These are phyloP conservation scores for Actinomortierella wolfii DNA, from an alignment of 371 early-diverging fungal species.

Conservation along the genomic window DNA sequence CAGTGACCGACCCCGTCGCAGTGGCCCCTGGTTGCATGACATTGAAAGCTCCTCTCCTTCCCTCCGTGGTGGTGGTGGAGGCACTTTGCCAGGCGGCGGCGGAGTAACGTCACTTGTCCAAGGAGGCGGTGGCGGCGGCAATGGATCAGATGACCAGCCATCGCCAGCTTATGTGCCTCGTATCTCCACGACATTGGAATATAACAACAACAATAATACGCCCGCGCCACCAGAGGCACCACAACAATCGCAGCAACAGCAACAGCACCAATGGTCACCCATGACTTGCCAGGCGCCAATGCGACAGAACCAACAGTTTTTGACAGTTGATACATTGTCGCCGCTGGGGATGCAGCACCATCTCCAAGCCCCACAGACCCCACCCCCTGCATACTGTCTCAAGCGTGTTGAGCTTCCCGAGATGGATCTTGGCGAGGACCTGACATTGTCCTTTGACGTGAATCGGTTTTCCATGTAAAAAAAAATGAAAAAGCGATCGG, in stretches of 20 bases:
- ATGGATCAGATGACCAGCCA: slow-evolving; percentile 7
- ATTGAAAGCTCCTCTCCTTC: not conserved
- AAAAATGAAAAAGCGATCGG: no score
- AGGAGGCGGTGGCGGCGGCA: slow-evolving; percentile 4
- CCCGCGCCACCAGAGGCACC: slow-evolving; percentile 6
- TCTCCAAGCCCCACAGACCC: slow-evolving; percentile 14
- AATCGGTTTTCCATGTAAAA: no score
- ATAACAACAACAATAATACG: no score
- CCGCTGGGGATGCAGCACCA: no score
- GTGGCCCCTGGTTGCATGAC: slow-evolving; percentile 1
- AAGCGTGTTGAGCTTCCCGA: slow-evolving; percentile 22
- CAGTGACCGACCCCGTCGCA: slow-evolving; percentile 3
- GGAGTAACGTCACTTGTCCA: slow-evolving; percentile 15
- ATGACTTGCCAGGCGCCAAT: no score
- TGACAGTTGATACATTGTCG: no score
- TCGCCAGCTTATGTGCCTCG: not conserved
- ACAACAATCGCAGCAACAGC: slow-evolving; percentile 9
- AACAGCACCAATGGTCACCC: not conserved
- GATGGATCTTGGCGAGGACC: slow-evolving; percentile 9
- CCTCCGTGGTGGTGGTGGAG: not conserved
- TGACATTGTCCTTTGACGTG: no score
- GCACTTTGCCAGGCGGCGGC: slow-evolving; percentile 3
- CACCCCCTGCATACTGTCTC: slow-evolving; percentile 27
- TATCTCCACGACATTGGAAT: slow-evolving; percentile 3
- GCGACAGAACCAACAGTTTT: no score